A percentile compares a stretch with the other conserved stretches of the same genome.
These are phyloP conservation scores for Neurospora hispaniola DNA, from an alignment of 495 filamentous ascomycete genomes.

Conservation along the genomic window DNA sequence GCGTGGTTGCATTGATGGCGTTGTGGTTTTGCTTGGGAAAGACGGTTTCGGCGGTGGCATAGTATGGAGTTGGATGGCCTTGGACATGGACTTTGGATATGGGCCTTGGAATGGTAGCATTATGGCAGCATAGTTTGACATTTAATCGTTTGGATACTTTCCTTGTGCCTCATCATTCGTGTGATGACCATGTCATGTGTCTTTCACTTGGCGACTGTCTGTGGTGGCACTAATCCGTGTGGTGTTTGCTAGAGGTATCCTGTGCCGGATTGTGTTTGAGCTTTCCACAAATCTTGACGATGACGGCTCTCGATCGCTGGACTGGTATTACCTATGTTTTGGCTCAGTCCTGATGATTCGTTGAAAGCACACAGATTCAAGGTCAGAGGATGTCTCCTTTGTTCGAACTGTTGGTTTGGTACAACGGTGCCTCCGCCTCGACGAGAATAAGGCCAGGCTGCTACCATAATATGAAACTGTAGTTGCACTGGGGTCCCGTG, in stretches of 20 bases:
- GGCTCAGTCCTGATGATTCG: neutral
- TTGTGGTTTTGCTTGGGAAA: neutral
- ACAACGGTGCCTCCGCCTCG: too few relatives aligned
- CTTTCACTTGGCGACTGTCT: neutral
- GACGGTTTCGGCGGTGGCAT: neutral
- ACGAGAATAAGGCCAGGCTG: too few relatives aligned
- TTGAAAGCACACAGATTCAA: neutral
- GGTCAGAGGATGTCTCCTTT: neutral
- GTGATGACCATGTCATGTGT: neutral
- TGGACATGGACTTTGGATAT: neutral
- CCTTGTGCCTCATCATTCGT: neutral
- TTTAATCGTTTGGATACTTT: neutral
- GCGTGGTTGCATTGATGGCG: neutral
- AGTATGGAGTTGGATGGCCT: neutral
- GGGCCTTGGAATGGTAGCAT: neutral
- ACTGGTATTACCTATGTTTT: neutral
- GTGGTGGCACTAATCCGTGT: neutral
- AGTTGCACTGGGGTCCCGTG: too few relatives aligned
- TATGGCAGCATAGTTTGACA: neutral
- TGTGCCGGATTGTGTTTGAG: neutral
- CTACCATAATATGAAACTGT: too few relatives aligned
- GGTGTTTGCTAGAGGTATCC: neutral
- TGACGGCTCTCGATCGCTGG: neutral
- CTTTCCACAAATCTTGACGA: neutral
- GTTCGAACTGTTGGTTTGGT: too few relatives aligned